These are phyloP conservation scores for Cystobasidium slooffiae DNA, from an alignment of 1,284 basidiomycete species.

Conservation along the genomic window DNA sequence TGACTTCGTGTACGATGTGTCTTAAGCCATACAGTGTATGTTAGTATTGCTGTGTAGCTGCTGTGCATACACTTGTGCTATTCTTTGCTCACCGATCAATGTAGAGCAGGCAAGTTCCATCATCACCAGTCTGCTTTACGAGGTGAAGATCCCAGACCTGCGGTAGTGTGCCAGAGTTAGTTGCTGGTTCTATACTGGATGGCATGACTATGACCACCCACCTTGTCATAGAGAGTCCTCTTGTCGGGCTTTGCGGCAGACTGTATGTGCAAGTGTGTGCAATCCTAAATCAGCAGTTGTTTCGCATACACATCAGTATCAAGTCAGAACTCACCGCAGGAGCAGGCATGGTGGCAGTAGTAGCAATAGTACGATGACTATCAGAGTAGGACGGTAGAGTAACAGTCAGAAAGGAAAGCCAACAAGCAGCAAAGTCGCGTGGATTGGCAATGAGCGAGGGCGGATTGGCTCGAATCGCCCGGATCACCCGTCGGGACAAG, in stretches of 20 bases:
- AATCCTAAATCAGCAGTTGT: neutral
- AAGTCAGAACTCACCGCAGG: slow-evolving; percentile 3
- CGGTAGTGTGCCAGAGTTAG: neutral
- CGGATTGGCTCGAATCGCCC: slow-evolving; percentile 16
- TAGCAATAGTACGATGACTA: neutral
- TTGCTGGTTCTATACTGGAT: neutral
- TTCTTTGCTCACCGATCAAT: slow-evolving; percentile 72
- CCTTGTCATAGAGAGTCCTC: slow-evolving; percentile 40
- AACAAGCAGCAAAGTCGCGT: neutral
- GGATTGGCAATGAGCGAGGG: neutral
- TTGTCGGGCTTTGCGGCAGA: slow-evolving; percentile 34
- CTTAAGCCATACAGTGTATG: slow-evolving; percentile 58
- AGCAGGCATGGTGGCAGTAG: slow-evolving; percentile 26
- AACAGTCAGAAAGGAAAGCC: slow-evolving; percentile 7
- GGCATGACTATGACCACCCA: neutral
- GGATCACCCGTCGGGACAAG: slow-evolving; percentile 14
- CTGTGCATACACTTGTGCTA: neutral
- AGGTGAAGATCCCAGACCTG: slow-evolving; percentile 90
- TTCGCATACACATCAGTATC: neutral
- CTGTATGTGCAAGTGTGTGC: neutral
- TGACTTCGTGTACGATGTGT: slow-evolving; percentile 94
- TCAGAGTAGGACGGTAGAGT: neutral
- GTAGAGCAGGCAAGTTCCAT: slow-evolving; percentile 86
- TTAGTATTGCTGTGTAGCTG: neutral
- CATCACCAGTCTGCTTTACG: slow-evolving; percentile 71